Percentiles rank a stretch among this genome's conserved stretches.
Conservation (phyloP, 768 basidiomycete genomes). For the Crucibulum laeve region DNA sequence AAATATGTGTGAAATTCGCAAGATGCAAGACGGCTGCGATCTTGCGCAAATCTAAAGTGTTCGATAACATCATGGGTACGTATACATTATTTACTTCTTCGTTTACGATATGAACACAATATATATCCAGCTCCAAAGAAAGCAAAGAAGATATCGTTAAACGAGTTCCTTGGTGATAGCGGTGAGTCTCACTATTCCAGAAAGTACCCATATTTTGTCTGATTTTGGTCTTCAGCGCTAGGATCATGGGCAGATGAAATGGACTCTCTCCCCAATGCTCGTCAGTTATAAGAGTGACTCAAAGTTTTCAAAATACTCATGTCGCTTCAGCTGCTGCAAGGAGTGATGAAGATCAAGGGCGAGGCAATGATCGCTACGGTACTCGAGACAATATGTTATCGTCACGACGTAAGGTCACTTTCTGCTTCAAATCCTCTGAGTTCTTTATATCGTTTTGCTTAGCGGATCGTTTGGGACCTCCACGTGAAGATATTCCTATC, state of each 20-base stretch:
- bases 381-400: conserved; percentile 63
- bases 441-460: conserved; percentile 29
- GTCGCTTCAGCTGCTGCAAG: conserved; percentile 57
- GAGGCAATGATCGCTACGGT: conserved; percentile 49
- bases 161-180: conserved; percentile 86
- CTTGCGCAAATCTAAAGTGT: too few species aligned
- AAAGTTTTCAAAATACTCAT: conserved; percentile 6
- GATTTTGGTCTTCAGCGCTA: conserved; percentile 44
- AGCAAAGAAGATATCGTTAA: conserved; percentile 88
- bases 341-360: conserved; percentile 58
- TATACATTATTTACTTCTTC: too few species aligned
- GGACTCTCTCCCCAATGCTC: conserved; percentile 88
- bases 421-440: conserved; percentile 5
- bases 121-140: conserved; percentile 87
- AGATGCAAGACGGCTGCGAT: too few species aligned
- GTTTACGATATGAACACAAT: too few species aligned
- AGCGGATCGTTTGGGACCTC: conserved; percentile 51
- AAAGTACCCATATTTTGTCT: conserved; percentile 12
- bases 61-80: too few species aligned
- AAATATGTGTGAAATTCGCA: too few species aligned
- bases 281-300: conserved; percentile 46
- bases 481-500: conserved; percentile 91
- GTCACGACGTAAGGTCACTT: conserved; percentile 48
- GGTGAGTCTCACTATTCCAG: conserved; percentile 43
- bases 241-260: conserved; percentile 99